phyloP scores from a whole-genome alignment of 148 eudicot genomes.

The Vaccinium vitisidaea region DNA sequence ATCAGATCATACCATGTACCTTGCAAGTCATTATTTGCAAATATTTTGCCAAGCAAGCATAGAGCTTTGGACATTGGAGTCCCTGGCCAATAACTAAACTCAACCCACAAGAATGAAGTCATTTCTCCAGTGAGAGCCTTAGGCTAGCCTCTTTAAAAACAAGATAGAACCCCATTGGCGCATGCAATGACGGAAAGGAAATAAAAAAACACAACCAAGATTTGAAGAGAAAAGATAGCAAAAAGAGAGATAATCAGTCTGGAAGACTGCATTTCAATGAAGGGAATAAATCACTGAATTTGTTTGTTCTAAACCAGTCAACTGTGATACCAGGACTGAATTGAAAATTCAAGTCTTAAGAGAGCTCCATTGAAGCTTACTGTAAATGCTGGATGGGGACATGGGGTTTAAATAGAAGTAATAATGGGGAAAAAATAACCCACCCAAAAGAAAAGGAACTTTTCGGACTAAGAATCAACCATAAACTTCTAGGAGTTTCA shows the following conservation, averaged over 20 bases:
- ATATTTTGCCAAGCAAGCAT: neutral
- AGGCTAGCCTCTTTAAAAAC: neutral
- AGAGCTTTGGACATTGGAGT: neutral
- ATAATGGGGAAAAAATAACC: constrained; percentile 9
- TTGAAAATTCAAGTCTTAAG: constrained; percentile 9
- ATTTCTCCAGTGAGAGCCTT: neutral
- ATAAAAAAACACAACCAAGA: neutral
- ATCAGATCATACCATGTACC: neutral
- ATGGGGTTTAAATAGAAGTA: constrained; percentile 12
- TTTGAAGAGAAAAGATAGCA: neutral
- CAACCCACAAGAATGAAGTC: neutral
- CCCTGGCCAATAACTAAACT: neutral
- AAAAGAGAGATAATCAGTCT: neutral
- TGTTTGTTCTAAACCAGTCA: constrained; percentile 13
- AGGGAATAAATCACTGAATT: constrained; percentile 14
- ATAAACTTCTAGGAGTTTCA: constrained; percentile 6
- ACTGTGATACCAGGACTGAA: neutral
- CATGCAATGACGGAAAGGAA: neutral
- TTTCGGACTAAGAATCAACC: neutral
- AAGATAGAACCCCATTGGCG: neutral
- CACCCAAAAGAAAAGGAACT: constrained; percentile 2
- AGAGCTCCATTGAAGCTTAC: constrained; percentile 1
- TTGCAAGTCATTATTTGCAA: neutral
- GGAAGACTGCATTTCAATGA: neutral
- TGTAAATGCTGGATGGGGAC: constrained; percentile 11